Conservation (phyloP, 2,329 filamentous ascomycete species). For the Periconia macrospinosa region DNA sequence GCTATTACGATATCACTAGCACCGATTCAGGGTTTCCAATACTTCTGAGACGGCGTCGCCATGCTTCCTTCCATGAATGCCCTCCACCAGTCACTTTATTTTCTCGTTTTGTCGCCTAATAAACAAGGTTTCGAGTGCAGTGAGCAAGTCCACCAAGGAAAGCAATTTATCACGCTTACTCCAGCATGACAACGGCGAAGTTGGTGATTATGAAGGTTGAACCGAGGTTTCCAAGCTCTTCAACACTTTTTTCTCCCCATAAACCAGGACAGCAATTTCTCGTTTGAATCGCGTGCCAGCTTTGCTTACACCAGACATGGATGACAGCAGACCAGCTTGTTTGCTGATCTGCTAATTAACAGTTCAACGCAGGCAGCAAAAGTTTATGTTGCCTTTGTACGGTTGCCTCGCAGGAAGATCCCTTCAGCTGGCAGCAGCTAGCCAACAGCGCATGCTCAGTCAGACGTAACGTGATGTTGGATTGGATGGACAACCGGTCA, state of each 20-base stretch:
- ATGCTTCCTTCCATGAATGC: not conserved
- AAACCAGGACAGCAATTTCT: not conserved
- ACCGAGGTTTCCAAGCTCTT: not conserved
- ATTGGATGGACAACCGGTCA: not conserved
- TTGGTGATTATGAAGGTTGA: not conserved
- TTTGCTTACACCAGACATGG: not conserved
- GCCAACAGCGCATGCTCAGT: slow-evolving; percentile 9
- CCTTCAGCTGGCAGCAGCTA: not conserved
- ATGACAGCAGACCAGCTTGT: not conserved
- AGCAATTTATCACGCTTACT: not conserved
- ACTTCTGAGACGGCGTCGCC: slow-evolving; percentile 2
- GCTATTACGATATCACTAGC: not conserved
- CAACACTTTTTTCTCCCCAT: not conserved
- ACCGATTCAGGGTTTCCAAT: slow-evolving; percentile 3
- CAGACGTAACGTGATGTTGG: slow-evolving; percentile 1
- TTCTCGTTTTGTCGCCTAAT: not conserved
- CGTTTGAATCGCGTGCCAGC: not conserved
- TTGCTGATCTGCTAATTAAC: not conserved
- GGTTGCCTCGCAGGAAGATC: not conserved
- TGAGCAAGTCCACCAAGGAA: not conserved
- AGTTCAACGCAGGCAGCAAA: not conserved
- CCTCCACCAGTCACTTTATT: no score
- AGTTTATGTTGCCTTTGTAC: not conserved
- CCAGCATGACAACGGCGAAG: no score
- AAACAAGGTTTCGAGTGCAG: not conserved